Conservation (phyloP, 176 grass and related monocot genomes). For the Carex parvula region DNA sequence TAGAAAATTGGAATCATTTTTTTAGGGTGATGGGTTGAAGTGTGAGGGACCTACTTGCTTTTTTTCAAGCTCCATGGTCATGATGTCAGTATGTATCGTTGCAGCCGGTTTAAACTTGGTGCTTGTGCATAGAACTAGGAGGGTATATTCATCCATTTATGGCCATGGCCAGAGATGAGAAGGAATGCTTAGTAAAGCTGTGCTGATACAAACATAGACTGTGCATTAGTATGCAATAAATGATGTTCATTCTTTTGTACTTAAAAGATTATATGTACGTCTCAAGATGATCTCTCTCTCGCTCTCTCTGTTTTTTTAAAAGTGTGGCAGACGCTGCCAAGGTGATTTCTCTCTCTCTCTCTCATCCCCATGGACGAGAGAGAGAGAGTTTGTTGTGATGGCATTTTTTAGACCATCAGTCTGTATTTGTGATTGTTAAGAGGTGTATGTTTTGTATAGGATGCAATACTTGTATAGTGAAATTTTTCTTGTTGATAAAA, state of each 20-base stretch:
- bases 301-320: too few species aligned
- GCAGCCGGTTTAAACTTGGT: constrained; percentile 55
- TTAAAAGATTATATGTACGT: constrained; percentile 25
- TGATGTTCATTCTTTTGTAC: not conserved
- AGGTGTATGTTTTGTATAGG: constrained; percentile 4
- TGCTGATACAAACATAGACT: not conserved
- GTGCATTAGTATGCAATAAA: not conserved
- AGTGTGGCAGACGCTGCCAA: not conserved
- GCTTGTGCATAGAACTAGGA: constrained; percentile 61
- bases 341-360: constrained; percentile 6
- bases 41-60: constrained; percentile 70
- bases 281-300: constrained; percentile 19
- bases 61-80: constrained; percentile 74
- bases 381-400: not conserved
- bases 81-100: constrained; percentile 62
- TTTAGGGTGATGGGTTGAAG: constrained; percentile 44
- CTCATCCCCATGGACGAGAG: not conserved
- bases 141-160: constrained; percentile 55
- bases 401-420: not conserved
- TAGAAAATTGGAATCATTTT: constrained; percentile 24
- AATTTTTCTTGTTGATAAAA: not conserved
- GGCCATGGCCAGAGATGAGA: constrained; percentile 40
- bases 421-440: not conserved
- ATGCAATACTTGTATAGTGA: constrained; percentile 1
- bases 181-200: not conserved